Base-by-base conservation (phyloP, 768 basidiomycete species). In the Suillus cothurnatus region DNA sequence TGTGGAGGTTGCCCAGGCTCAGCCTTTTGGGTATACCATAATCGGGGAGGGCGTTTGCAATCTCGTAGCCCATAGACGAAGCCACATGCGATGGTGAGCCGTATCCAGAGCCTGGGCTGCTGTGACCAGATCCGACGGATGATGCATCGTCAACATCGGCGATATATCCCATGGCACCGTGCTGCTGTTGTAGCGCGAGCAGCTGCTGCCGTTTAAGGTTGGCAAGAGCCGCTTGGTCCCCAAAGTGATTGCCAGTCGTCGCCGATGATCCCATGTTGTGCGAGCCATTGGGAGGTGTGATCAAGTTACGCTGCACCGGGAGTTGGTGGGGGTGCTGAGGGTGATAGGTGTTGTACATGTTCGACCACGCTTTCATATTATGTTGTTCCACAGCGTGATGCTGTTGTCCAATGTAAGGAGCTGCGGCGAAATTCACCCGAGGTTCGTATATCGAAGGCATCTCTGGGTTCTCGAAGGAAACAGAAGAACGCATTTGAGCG, bases 391-490 rank as follows among this genome's bases (percentile, higher is more conserved):
- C 58, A 39, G 26, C 31, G 26, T 19, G 39, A 17, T 59, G 57
- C 57, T 74, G 72, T 39, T 75, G 71, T 36, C 69, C 64, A 4
- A 68, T 64, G 36, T 73, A 72, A 26, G 67, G 19, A 41, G 67
- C 50, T 50, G 68, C 66, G 23, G 67, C 36, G 62, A 70, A 81
- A 53, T 79, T 78, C 36, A 72, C 65, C 63, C 79, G 75, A n/a
- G 81, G 76, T 62, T 83, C 82, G 65, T 83, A 83, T 36, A 80
- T 68, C 15, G 78, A 70, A 61, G 81, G 72, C 78, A 85, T 82
- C 2, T 81, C 81, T 3, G 86, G 85, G 64, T 86, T 86, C 71
- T 86, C 86, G 63, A 78, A 86, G 4, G 82, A 81, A 65, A 81
- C 81, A 1, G 76, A 69, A 11, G 79, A 73, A 4, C 80, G 76